Percentiles rank a stretch among this genome's conserved stretches.
phyloP scores from a whole-genome alignment of 140 eudicot genomes.

The Bidens hawaiensis region DNA sequence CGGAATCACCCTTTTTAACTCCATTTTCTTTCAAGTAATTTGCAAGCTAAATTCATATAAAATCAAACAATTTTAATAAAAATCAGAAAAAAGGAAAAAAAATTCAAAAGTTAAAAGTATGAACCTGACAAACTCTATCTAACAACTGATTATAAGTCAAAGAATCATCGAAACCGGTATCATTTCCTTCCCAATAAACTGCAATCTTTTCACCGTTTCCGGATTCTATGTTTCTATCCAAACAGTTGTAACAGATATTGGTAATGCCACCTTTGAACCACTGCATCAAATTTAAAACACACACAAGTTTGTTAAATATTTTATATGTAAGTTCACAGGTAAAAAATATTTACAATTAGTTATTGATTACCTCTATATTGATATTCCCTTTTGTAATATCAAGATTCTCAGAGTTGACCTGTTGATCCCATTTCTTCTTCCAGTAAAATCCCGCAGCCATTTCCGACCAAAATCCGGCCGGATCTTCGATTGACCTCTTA shows the following conservation, averaged over 20 bases:
- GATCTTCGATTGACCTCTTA: constrained; percentile 71
- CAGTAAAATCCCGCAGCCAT: constrained; percentile 74
- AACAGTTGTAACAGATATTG: constrained; percentile 31
- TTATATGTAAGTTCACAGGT: no score
- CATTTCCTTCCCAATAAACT: constrained; percentile 95
- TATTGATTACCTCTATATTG: constrained; percentile 55
- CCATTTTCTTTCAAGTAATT: constrained; percentile 89
- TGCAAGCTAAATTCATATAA: constrained; percentile 62
- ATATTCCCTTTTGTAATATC: constrained; percentile 72
- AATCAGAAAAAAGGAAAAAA: no score
- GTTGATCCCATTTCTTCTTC: constrained; percentile 70
- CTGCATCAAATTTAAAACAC: no score
- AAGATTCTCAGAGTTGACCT: constrained; percentile 61
- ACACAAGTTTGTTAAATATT: no score
- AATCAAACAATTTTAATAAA: background rate
- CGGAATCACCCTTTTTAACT: constrained; percentile 88
- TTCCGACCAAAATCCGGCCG: constrained; percentile 95
- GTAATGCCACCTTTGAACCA: constrained; percentile 51
- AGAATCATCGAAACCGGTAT: constrained; percentile 64
- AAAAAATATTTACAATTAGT: background rate
- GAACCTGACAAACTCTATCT: constrained; percentile 88
- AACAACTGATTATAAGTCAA: constrained; percentile 84
- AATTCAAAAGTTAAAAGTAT: background rate
- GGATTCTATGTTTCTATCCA: no score
- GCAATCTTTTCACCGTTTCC: constrained; percentile 40